Percentiles rank a stretch among this genome's conserved stretches.
Evolutionary conservation across 208 protist genomes (phyloP).

Genomic region (Crithidia bombi): DNA sequence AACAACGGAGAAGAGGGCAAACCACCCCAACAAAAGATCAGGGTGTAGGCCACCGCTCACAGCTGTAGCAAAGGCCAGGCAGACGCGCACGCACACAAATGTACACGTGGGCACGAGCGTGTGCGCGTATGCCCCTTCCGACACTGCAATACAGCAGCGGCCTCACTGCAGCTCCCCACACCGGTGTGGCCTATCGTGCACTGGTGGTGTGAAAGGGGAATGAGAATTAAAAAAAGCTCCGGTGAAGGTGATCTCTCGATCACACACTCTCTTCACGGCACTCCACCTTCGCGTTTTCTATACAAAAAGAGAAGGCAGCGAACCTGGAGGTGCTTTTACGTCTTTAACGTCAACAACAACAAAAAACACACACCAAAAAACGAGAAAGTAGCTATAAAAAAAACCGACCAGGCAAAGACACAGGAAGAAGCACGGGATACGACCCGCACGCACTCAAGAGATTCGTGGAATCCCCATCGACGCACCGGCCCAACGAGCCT

Average conservation of each 20-base stretch:
- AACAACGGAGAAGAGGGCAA: too few species aligned
- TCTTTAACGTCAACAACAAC: constrained; percentile 14
- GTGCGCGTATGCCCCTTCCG: background rate
- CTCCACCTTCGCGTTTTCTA: background rate
- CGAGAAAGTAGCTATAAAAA: background rate
- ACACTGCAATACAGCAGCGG: background rate
- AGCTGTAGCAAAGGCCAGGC: too few species aligned
- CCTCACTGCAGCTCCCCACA: too few species aligned
- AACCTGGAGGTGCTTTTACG: constrained; percentile 1
- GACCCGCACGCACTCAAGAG: background rate
- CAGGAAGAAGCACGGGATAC: background rate
- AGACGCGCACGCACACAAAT: constrained; percentile 1
- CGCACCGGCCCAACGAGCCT: background rate
- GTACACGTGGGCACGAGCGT: constrained; percentile 18
- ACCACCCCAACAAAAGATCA: too few species aligned
- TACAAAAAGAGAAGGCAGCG: background rate
- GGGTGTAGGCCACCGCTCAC: too few species aligned
- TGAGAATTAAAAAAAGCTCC: too few species aligned
- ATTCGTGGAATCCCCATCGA: too few species aligned
- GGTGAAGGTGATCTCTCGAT: too few species aligned
- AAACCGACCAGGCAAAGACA: background rate
- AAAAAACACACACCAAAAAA: background rate
- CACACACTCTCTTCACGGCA: too few species aligned
- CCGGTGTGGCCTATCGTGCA: too few species aligned
- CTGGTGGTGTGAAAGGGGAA: too few species aligned